Percentiles rank a stretch among this genome's conserved stretches.
These are phyloP conservation scores for Arthromyces matolae DNA, from an alignment of 768 basidiomycete species.

Conservation along the genomic window DNA sequence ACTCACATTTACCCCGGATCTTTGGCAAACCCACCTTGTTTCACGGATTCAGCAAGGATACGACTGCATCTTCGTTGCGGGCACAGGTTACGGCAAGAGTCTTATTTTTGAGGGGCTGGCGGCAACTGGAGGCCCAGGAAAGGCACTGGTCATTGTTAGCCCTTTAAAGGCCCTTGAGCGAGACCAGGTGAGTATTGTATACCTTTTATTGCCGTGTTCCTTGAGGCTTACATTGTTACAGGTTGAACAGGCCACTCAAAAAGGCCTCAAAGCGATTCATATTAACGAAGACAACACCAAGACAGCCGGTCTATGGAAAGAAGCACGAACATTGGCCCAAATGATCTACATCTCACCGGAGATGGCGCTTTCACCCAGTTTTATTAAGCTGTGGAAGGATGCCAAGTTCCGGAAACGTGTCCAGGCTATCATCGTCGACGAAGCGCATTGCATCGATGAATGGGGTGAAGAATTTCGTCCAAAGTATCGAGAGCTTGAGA, in stretches of 20 bases:
- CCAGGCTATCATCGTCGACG: constrained; percentile 25
- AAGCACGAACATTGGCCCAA: not conserved
- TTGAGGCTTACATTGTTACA: not conserved
- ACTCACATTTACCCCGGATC: too few species aligned
- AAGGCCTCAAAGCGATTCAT: not conserved
- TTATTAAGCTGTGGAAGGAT: constrained; percentile 25
- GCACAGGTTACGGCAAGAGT: too few species aligned
- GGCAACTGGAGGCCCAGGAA: too few species aligned
- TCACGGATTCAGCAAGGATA: too few species aligned
- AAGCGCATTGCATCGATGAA: constrained; percentile 31
- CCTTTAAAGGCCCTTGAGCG: too few species aligned
- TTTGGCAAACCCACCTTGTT: too few species aligned
- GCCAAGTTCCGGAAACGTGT: constrained; percentile 21
- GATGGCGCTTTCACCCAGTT: not conserved
- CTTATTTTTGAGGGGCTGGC: too few species aligned
- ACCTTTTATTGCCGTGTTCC: too few species aligned
- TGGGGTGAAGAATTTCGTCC: constrained; percentile 30
- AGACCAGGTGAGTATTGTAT: too few species aligned
- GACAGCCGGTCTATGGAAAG: not conserved
- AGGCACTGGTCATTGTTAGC: too few species aligned
- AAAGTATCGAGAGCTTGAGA: constrained; percentile 20
- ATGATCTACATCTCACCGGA: not conserved
- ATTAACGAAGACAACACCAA: not conserved
- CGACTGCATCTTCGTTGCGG: too few species aligned
- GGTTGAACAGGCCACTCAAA: not conserved